Base-by-base conservation (phyloP, 164 flowering plant genomes). In the Stephania yunnanensis region DNA sequence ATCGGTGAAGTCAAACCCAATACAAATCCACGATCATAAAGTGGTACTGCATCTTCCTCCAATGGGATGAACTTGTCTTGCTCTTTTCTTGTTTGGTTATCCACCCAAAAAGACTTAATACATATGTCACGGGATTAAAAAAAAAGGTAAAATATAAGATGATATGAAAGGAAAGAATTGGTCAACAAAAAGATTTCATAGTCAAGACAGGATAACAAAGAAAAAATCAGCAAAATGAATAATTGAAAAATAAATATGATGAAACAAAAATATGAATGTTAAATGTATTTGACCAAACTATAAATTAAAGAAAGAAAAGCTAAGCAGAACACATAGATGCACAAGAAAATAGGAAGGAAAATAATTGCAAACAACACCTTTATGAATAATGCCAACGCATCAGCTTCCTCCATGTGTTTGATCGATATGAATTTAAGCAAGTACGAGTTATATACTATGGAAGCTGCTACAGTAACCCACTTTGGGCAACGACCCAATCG, bases 21-120 rank as follows among this genome's bases (percentile, higher is more conserved):
- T 19, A 91, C 83, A 83, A 72, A 94, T 75, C 91, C 98, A 80
- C 98, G 98, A 80, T 94, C 98, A 85, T 96, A 94, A 71, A 88
- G 81, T 61, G 99, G 98, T 52, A 84, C 94, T 55, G 83, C 80
- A 63, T 80, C 83, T 50, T 78, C 74, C 80, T 92, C 95, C 80
- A 85, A 66, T 12, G 81, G 74, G 73, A 78, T 69, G 48, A 75
- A 73, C 68, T 81, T 79, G 66, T 72, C 81, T 70, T 77, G 77
- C 67, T 78, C 78, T 42, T 81, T 82, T 70, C 80, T 80, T 73
- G 86, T 80, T 80, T 89, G 87, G 77, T 85, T 82, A 77, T 96
- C 99, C 80, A 96, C 81, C 98, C 97, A 91, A 82, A 91, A 96
- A 72, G 93, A 83, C 99, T 94, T 44, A n/a, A 3, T 31, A 73